These are phyloP conservation scores for Cladosporium sp. DNA, from an alignment of 2,329 filamentous ascomycete genomes.

Conservation along the genomic window DNA sequence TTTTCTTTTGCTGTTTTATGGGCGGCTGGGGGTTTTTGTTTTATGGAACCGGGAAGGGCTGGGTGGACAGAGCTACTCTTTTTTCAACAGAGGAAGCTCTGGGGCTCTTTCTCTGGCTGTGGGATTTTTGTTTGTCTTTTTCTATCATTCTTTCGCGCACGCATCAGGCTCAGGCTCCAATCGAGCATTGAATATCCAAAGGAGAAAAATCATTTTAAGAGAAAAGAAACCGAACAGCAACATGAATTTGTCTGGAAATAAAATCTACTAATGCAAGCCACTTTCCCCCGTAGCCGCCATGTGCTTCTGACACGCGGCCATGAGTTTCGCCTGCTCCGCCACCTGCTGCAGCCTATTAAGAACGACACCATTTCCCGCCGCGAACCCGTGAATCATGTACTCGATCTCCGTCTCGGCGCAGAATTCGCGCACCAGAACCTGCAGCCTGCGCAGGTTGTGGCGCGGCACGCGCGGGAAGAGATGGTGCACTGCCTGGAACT, in stretches of 20 bases:
- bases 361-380: slow-evolving; percentile 76
- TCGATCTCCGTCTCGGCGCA: slow-evolving; percentile 77
- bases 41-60: background rate
- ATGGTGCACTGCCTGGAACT: slow-evolving; percentile 87
- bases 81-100: background rate
- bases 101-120: background rate
- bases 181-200: too few species aligned
- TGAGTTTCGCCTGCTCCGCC: slow-evolving; percentile 40
- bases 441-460: slow-evolving; percentile 72
- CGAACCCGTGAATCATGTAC: slow-evolving; percentile 81
- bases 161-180: too few species aligned
- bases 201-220: background rate
- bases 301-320: slow-evolving; percentile 31
- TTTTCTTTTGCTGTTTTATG: background rate
- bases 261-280: slow-evolving; percentile 3
- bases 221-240: background rate
- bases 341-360: slow-evolving; percentile 73
- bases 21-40: background rate
- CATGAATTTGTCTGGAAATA: too few species aligned
- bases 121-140: background rate
- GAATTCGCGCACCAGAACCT: slow-evolving; percentile 73
- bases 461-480: slow-evolving; percentile 77
- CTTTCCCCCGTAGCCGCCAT: slow-evolving; percentile 34
- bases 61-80: background rate
- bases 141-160: background rate